phyloP scores from a whole-genome alignment of 768 basidiomycete species.

The Clitopilus hobsonii region DNA sequence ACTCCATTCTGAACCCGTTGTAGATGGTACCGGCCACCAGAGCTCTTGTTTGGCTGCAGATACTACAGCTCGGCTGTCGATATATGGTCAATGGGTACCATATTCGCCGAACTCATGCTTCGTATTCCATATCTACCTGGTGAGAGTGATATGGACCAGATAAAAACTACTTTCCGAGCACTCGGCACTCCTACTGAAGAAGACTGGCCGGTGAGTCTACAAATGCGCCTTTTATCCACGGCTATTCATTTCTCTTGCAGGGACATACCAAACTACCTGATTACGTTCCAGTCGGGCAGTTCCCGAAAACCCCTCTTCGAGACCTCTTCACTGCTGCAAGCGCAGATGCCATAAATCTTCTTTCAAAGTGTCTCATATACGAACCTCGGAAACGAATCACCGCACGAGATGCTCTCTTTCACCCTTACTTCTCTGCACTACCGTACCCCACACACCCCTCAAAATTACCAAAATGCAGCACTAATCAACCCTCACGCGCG shows the following conservation, averaged over 20 bases:
- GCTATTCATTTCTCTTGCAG: conserved; percentile 30
- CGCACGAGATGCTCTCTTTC: conserved; percentile 76
- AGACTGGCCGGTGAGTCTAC: conserved; percentile 83
- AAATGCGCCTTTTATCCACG: background rate
- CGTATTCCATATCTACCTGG: conserved; percentile 94
- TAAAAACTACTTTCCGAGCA: conserved; percentile 91
- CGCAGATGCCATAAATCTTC: conserved; percentile 77
- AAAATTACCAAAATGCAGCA: conserved; percentile 75
- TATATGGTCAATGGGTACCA: conserved; percentile 97
- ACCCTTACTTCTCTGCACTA: conserved; percentile 82
- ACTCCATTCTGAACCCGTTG: conserved; percentile 2
- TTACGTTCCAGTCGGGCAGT: conserved; percentile 82
- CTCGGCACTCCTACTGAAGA: conserved; percentile 95
- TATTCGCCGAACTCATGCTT: conserved; percentile 96
- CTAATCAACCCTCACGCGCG: conserved; percentile 42
- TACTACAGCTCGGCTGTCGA: conserved; percentile 93
- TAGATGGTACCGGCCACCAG: conserved; percentile 98
- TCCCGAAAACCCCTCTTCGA: conserved; percentile 77
- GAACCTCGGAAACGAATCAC: conserved; percentile 82
- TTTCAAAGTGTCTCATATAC: conserved; percentile 74
- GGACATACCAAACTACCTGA: conserved; percentile 89
- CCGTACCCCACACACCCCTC: conserved; percentile 88
- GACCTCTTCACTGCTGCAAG: conserved; percentile 91
- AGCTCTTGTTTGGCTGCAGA: conserved; percentile 86
- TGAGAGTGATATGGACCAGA: conserved; percentile 94